Base-by-base conservation (phyloP, 805 yeast species). In the Dipodascus geniculatus region DNA sequence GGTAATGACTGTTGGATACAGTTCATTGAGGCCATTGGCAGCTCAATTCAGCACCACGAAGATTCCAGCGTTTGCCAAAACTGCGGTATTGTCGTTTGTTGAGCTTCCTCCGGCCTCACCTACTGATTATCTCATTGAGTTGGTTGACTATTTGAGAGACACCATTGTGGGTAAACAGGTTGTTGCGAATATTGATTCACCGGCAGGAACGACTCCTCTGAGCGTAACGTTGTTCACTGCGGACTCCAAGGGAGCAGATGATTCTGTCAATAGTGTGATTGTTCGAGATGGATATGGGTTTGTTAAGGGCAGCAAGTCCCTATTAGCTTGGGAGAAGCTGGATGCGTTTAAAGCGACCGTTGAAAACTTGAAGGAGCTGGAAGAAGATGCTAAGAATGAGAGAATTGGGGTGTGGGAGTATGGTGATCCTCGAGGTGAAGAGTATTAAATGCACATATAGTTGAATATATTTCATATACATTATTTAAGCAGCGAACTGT, bases 361-460 rank as follows among this genome's bases (percentile, higher is more conserved):
- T 49, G 70, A 70, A 31, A 69, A 65, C 4, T 65, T 81, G 52
- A 54, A 70, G 50, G 66, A 63, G 31, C 70, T 73, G 2, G 83
- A 84, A 65, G 55, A 60, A 19, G 60, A 58, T 3, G 88, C 88
- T 24, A 78, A 74, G 63, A 52, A 66, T 17, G 66, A 61, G 31
- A 81, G 79, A 56, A 61, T 68, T 20, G 89, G 89, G 2, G 82
- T 86, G 63, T 84, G 90, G 90, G 80, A 81, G 67, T 81, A 78
- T 60, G 90, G 90, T 51, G 88, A 84, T 63, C 77, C 85, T 38
- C 76, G 82, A 42, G 80, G 73, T 53, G 83, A 79, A 54, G 84
- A 80, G 33, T 28, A 6, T 28, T 28, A 28, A 28, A 28, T 28
- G 33, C 6, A 11, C 6, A n/a, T n/a, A n/a, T n/a, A n/a, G n/a